Conservation (phyloP, 768 basidiomycete genomes). For the Tricholoma hemisulphureum region DNA sequence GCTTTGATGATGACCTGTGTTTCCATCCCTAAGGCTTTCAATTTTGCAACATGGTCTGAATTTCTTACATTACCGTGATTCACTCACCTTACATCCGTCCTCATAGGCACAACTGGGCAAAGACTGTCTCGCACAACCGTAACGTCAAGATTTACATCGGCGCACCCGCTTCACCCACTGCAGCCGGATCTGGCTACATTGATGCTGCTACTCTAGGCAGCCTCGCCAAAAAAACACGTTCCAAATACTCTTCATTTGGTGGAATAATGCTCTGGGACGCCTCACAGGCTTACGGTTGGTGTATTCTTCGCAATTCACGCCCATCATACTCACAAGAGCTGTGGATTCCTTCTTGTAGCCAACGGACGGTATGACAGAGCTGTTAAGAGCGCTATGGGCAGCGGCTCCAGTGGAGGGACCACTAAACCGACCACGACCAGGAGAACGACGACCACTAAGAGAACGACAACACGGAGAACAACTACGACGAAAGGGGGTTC, state of each 20-base stretch:
- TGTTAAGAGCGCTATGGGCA: conserved; percentile 40
- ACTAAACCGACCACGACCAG: conserved; percentile 20
- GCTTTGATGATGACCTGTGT: background rate
- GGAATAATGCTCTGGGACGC: conserved; percentile 47
- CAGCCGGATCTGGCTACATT: conserved; percentile 57
- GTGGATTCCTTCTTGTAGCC: conserved; percentile 12
- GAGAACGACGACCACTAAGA: conserved; percentile 15
- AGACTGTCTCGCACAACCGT: conserved; percentile 48
- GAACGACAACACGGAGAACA: background rate
- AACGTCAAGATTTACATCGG: conserved; percentile 58
- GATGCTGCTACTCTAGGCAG: conserved; percentile 40
- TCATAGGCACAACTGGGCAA: conserved; percentile 54
- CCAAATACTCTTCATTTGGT: conserved; percentile 53
- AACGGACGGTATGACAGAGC: conserved; percentile 38
- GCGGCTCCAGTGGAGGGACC: conserved; percentile 20
- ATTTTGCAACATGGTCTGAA: conserved; percentile 45
- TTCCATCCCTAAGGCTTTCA: conserved; percentile 35
- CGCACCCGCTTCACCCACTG: conserved; percentile 48
- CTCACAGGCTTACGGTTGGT: conserved; percentile 38
- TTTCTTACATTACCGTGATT: background rate
- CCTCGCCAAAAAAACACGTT: conserved; percentile 39
- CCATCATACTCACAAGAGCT: background rate
- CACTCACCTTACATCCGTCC: background rate
- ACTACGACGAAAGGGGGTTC: conserved; percentile 10
- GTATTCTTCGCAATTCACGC: background rate